Conservation (phyloP, 345 rosid genomes). For the Toxicodendron radicans region DNA sequence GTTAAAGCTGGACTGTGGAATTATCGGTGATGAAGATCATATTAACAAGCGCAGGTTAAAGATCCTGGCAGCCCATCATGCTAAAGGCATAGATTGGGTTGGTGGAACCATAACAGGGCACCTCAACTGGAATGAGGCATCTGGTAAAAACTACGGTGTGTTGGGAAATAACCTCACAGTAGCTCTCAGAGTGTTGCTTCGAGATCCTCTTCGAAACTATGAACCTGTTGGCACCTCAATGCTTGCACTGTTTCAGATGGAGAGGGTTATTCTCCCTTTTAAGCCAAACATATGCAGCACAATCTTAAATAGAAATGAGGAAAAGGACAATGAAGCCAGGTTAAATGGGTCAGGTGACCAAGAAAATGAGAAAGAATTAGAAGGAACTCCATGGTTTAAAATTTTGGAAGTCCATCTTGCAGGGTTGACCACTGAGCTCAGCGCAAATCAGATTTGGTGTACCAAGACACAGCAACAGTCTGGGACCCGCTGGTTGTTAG, state of each 20-base stretch:
- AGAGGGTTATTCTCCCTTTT: slow-evolving; percentile 35
- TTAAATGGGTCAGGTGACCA: not conserved
- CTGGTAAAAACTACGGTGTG: slow-evolving; percentile 31
- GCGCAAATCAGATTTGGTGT: slow-evolving; percentile 46
- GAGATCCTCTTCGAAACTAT: slow-evolving; percentile 62
- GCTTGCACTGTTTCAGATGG: slow-evolving; percentile 67
- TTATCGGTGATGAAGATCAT: slow-evolving; percentile 31
- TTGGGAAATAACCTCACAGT: slow-evolving; percentile 49
- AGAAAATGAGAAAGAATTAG: not conserved
- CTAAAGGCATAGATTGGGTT: slow-evolving; percentile 31
- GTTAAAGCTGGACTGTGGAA: slow-evolving; percentile 52
- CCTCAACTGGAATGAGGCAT: slow-evolving; percentile 22
- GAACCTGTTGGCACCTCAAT: slow-evolving; percentile 78
- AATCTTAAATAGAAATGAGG: slow-evolving; percentile 23
- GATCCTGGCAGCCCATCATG: slow-evolving; percentile 40
- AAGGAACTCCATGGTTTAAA: slow-evolving; percentile 35
- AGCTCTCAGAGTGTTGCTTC: slow-evolving; percentile 56
- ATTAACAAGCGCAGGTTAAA: slow-evolving; percentile 25
- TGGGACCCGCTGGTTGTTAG: slow-evolving; percentile 67
- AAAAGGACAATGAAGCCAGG: slow-evolving; percentile 16
- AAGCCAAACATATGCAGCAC: slow-evolving; percentile 21
- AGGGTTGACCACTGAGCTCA: slow-evolving; percentile 50
- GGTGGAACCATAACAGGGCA: slow-evolving; percentile 24
- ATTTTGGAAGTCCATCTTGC: slow-evolving; percentile 53
- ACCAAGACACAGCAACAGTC: slow-evolving; percentile 51